Conservation (phyloP, 1,139 yeast genomes). For the Suhomyces taliae region DNA sequence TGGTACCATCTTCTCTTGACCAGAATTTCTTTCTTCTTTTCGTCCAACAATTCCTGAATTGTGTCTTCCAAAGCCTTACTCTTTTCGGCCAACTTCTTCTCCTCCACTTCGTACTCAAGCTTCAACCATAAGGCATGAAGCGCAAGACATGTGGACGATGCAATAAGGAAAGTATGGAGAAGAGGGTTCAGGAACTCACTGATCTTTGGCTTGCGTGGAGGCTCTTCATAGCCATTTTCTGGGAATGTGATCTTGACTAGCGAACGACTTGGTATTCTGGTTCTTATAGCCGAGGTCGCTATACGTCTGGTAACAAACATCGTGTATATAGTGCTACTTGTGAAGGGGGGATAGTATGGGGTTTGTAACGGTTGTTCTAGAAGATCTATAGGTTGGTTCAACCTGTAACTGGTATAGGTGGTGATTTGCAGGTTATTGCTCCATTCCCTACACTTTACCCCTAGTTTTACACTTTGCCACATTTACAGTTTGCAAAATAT, state of each 20-base stretch:
- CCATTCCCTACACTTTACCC: too few species aligned
- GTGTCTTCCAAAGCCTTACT: constrained; percentile 30
- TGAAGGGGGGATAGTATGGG: too few species aligned
- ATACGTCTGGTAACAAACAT: too few species aligned
- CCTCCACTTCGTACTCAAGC: constrained; percentile 33
- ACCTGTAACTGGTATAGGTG: too few species aligned
- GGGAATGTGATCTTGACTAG: constrained; percentile 8
- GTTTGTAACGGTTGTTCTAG: too few species aligned
- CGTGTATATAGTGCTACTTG: too few species aligned
- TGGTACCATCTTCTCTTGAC: constrained; percentile 23
- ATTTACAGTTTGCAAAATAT: too few species aligned
- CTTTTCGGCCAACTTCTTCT: constrained; percentile 22
- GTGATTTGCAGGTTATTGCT: neutral
- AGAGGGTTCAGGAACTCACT: constrained; percentile 42
- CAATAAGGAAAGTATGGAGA: constrained; percentile 41
- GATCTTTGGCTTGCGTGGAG: constrained; percentile 31
- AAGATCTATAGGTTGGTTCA: too few species aligned
- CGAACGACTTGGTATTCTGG: neutral
- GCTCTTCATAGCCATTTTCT: constrained; percentile 2
- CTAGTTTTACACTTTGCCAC: too few species aligned
- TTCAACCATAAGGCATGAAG: constrained; percentile 36
- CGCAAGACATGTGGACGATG: constrained; percentile 40
- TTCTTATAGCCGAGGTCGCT: too few species aligned
- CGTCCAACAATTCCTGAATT: constrained; percentile 34
- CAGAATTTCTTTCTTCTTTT: constrained; percentile 23